Evolutionary conservation across 371 early-diverging fungal genomes (phyloP), one percentile per base, ranked within the genome.

Genomic region (Mortierella sp.): DNA sequence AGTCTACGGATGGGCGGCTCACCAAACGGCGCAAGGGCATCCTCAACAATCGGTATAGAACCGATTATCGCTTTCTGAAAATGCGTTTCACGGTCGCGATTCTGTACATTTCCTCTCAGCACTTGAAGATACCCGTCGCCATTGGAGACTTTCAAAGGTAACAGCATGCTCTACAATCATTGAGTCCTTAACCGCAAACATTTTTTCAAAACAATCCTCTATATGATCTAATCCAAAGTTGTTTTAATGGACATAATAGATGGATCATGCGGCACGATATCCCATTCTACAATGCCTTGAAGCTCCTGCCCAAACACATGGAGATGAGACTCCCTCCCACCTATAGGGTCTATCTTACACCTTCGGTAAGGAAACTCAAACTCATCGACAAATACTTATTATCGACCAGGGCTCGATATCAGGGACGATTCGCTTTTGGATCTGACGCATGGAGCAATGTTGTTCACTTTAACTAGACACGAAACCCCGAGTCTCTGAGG

Each of bases 101-200:
- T 7, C 77, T 82, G 32, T 86, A 77, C 63, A 68, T 86, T 24
- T 41, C 86, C 24, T 74, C 82, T 3, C 71, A 60, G 44, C 80
- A 86, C 35, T 55, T 86, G 60, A 70, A 77, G 27, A n/a, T 82
- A 44, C 86, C 86, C 11, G 79, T 86, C 7, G 60, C 79, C 60
- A 43, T 79, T 32, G 86, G 74, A 11, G 86, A 86, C 35, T 82
- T 86, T 72, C 72, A 72, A 72, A 72, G 81, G 84, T 74, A 78
- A 54, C 21, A 44, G 6, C 54, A 16, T 32, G 56, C 14, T 21
- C 5, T n/a, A 29, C 11, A 8, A 18, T 32, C 29, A 4, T 32
- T 18, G 35, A 18, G 0, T 63, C 51, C 51, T 21, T 21, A 21
- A 6, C 51, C 4, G 1, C 21, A 16, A 18, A 21, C 14, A 6